Conservation (phyloP, 805 yeast genomes). For the Myxozyma nipponensis region DNA sequence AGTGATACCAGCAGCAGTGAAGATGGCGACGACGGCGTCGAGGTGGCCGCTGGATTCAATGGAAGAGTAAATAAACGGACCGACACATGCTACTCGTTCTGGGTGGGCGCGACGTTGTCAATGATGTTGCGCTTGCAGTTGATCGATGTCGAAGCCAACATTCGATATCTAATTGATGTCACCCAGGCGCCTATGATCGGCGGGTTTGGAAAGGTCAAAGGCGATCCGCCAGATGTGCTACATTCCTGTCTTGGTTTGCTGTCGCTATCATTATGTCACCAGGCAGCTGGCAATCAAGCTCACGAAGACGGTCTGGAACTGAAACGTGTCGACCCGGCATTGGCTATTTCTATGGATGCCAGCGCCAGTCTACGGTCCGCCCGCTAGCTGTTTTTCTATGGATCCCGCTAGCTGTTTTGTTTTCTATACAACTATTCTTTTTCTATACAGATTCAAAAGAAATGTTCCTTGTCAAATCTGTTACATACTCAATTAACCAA, state of each 20-base stretch:
- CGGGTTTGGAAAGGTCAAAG: conserved; percentile 28
- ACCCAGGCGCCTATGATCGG: conserved; percentile 25
- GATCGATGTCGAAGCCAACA: conserved; percentile 1
- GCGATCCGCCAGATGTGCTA: conserved; percentile 26
- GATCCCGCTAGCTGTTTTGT: not conserved
- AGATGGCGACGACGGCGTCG: not conserved
- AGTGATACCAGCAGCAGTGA: not conserved
- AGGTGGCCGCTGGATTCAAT: conserved; percentile 41
- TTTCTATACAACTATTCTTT: too few relatives aligned
- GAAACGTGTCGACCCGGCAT: conserved; percentile 17
- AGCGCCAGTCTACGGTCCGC: too few relatives aligned
- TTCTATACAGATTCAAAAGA: not conserved
- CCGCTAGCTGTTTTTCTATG: too few relatives aligned
- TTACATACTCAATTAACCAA: too few relatives aligned
- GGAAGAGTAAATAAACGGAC: conserved; percentile 96
- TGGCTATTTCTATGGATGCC: conserved; percentile 10
- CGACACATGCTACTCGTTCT: conserved; percentile 98
- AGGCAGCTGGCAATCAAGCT: not conserved
- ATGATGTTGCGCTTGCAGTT: conserved; percentile 8
- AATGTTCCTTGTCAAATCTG: not conserved
- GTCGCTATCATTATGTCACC: conserved; percentile 18
- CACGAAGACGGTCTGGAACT: not conserved
- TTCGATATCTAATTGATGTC: conserved; percentile 9
- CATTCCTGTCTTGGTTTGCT: conserved; percentile 29
- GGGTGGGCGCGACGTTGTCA: conserved; percentile 53